Conservation (phyloP, 305 asterid genomes). For the Plantago lanceolata region DNA sequence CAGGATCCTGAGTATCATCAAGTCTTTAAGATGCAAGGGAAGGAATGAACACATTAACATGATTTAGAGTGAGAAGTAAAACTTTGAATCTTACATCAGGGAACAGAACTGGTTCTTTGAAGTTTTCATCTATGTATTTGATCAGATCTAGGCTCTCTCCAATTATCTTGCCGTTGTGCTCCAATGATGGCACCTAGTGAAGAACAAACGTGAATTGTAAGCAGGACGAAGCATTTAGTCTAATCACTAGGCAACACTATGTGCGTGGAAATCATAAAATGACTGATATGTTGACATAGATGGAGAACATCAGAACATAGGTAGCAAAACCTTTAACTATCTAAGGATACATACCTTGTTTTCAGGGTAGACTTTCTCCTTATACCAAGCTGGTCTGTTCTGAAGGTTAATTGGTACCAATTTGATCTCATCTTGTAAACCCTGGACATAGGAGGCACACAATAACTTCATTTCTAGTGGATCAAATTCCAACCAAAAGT, state of each 20-base stretch:
- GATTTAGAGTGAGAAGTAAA: not conserved
- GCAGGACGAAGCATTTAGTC: not conserved
- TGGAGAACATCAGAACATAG: not conserved
- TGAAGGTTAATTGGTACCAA: slow-evolving; percentile 64
- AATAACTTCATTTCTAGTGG: slow-evolving; percentile 1
- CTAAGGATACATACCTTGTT: slow-evolving; percentile 52
- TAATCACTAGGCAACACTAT: slow-evolving; percentile 1
- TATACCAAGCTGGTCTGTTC: slow-evolving; percentile 77
- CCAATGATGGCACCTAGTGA: slow-evolving; percentile 69
- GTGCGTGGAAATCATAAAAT: not conserved
- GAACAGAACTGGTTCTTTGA: slow-evolving; percentile 63
- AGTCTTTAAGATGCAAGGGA: slow-evolving; percentile 1
- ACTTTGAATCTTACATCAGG: slow-evolving; percentile 45
- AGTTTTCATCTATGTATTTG: slow-evolving; percentile 62
- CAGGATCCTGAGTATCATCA: slow-evolving; percentile 46
- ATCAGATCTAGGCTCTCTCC: slow-evolving; percentile 76
- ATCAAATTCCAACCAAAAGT: not conserved
- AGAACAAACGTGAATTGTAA: slow-evolving; percentile 5
- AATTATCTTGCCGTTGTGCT: slow-evolving; percentile 58
- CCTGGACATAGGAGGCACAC: slow-evolving; percentile 34
- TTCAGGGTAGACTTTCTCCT: slow-evolving; percentile 72
- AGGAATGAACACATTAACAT: not conserved
- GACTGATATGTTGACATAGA: not conserved
- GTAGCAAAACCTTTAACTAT: no score
- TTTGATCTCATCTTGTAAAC: slow-evolving; percentile 61